phyloP scores from a whole-genome alignment of 2,329 filamentous ascomycete genomes.

The Hypoxylon sp. region DNA sequence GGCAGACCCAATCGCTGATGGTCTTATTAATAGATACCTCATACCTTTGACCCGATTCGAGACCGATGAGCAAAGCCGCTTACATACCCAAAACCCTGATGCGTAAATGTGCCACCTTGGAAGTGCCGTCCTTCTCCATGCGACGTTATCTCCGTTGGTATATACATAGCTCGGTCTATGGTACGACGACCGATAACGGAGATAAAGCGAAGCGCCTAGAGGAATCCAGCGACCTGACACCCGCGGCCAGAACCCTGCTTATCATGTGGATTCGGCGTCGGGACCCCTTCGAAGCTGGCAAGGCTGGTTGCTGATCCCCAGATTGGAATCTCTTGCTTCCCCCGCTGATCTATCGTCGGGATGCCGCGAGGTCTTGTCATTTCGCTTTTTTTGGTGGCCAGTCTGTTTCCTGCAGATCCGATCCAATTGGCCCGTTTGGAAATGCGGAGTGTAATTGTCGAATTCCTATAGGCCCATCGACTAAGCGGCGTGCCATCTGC shows the following conservation, averaged over 20 bases:
- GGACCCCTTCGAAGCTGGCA: conserved; percentile 15
- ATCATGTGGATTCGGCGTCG: conserved; percentile 21
- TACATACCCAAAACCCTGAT: conserved; percentile 18
- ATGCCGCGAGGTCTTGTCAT: conserved; percentile 20
- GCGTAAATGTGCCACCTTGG: conserved; percentile 16
- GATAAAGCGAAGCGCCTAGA: conserved; percentile 38
- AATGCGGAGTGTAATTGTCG: conserved; percentile 33
- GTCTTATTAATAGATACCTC: conserved; percentile 14
- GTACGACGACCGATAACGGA: conserved; percentile 43
- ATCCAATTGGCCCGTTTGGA: conserved; percentile 23
- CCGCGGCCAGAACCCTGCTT: conserved; percentile 32
- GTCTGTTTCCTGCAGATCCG: conserved; percentile 7
- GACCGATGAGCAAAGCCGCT: conserved; percentile 16
- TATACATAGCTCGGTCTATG: conserved; percentile 11
- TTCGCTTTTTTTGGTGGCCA: conserved; percentile 10
- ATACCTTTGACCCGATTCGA: conserved; percentile 12
- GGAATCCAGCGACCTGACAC: conserved; percentile 14
- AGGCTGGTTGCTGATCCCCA: conserved; percentile 32
- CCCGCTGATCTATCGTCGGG: conserved; percentile 32
- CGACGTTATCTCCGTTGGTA: conserved; percentile 37
- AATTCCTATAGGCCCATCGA: conserved; percentile 26
- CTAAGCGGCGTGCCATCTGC: conserved; percentile 21
- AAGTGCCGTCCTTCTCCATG: too few relatives aligned
- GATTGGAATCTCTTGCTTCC: conserved; percentile 29
- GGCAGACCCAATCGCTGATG: not conserved